Base-by-base conservation (phyloP, 139 green algal genomes). In the Chlorella sorokiniana region DNA sequence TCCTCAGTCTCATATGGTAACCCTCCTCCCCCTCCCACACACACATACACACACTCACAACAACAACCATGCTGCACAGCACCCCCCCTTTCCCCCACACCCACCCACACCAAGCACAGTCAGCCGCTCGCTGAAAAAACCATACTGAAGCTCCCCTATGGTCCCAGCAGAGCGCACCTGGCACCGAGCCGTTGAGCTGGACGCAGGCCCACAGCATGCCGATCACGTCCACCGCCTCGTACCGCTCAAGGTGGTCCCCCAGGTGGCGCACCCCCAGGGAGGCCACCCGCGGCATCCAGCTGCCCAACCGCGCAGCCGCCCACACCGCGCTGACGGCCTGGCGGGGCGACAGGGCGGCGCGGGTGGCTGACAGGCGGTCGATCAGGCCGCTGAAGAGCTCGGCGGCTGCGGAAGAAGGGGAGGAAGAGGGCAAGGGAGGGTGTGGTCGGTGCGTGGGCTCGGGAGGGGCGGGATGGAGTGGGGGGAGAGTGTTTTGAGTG, bases 151-250 rank as follows among this genome's bases (percentile, higher is more conserved):
- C n/a, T n/a, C n/a, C n/a, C n/a, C n/a, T n/a, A n/a, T n/a, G n/a
- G n/a, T n/a, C 61, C 9, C 63, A 5, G 33, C 1, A 6, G 1
- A 5, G 9, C 73, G 27, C 37, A 79, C 73, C 73, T 23, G 73
- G 54, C 27, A 79, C 8, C 38, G 29, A n/a, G 73, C 54, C 48
- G 16, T 54, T 64, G 10, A 84, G 52, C 16, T 84, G 73, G 1
- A 7, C 67, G 8, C 69, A 59, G 11, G 51, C 82, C 62, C 76
- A 84, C 38, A 76, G 35, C 59, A 83, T 20, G 27, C 73, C 31
- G 5, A 81, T 35, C 8, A 48, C 54, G 64, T 83, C 74, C 5
- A 48, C 70, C 0, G 62, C 4, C 5, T 23, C 22, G 51, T 79
- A 79, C 31, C 38, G 25, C 2, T 3, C 25, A 0, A 52, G 1